A percentile compares a stretch with the other conserved stretches of the same genome.
Evolutionary conservation across 306 rosid species (phyloP).

Genomic region (Pueraria montana): DNA sequence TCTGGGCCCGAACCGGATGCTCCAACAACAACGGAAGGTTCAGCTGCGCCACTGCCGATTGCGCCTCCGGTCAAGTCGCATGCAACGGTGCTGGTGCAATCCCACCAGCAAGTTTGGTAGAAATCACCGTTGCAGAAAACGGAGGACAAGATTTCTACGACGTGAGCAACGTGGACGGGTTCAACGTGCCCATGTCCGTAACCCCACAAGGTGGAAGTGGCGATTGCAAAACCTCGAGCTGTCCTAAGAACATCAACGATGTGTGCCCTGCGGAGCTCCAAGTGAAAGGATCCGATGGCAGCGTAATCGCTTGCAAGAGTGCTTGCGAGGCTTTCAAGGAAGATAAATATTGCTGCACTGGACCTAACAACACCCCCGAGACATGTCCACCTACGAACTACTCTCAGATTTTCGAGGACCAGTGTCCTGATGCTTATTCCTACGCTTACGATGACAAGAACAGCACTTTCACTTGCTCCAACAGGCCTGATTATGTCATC

Average conservation of each 20-base stretch:
- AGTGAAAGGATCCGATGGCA: slow-evolving; percentile 16
- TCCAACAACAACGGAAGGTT: slow-evolving; percentile 29
- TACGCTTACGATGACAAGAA: slow-evolving; percentile 33
- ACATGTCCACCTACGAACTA: slow-evolving; percentile 27
- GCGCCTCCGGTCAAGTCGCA: slow-evolving; percentile 37
- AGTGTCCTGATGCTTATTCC: background rate
- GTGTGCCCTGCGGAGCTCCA: slow-evolving; percentile 30
- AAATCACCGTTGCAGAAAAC: background rate
- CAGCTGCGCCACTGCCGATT: slow-evolving; percentile 47
- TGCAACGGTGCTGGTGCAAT: background rate
- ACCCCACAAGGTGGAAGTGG: background rate
- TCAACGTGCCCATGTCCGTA: background rate
- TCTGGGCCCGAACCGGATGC: background rate
- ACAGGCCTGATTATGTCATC: slow-evolving; percentile 42
- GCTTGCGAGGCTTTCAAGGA: slow-evolving; percentile 45
- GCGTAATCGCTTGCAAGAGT: slow-evolving; percentile 52
- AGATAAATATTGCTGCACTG: slow-evolving; percentile 47
- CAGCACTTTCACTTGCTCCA: slow-evolving; percentile 50
- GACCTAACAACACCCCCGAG: background rate
- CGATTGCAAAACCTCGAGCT: background rate
- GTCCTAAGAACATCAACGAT: background rate
- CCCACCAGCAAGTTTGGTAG: slow-evolving; percentile 43
- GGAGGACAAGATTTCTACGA: slow-evolving; percentile 46
- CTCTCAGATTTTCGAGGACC: slow-evolving; percentile 36
- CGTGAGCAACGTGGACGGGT: slow-evolving; percentile 29